Percentiles rank a stretch among this genome's conserved stretches.
phyloP scores from a whole-genome alignment of 306 rosid species.

The Alnus rubra region DNA sequence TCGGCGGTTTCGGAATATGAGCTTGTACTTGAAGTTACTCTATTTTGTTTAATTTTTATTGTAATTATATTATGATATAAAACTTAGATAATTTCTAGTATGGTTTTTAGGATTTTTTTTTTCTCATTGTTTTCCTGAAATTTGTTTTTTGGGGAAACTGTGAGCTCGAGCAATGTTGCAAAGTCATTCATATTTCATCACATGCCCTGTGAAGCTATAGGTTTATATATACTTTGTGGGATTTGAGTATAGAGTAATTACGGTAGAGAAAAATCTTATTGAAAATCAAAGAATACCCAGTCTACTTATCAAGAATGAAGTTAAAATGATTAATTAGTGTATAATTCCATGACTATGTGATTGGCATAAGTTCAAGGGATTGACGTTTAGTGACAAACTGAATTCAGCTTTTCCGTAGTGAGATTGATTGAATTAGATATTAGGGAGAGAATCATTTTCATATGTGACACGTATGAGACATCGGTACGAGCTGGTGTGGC shows the following conservation, averaged over 20 bases:
- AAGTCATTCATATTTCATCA: conserved; percentile 7
- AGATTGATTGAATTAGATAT: conserved; percentile 10
- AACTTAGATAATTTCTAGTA: background rate
- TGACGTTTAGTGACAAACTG: background rate
- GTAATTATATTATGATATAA: background rate
- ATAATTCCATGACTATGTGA: background rate
- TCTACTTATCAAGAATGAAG: background rate
- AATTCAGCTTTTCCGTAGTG: background rate
- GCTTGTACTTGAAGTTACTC: conserved; percentile 1
- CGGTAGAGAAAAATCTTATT: background rate
- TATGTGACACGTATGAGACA: background rate
- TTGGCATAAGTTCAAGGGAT: background rate
- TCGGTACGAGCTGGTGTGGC: background rate
- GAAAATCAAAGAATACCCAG: background rate
- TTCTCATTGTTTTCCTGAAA: background rate
- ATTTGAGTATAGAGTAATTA: background rate
- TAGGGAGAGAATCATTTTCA: background rate
- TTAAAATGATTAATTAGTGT: background rate
- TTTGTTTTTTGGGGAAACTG: background rate
- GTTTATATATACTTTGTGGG: background rate
- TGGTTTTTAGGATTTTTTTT: conserved; percentile 1
- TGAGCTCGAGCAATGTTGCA: background rate
- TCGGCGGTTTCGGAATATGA: conserved; percentile 32
- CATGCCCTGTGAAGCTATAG: background rate
- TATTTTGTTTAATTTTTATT: background rate